Evolutionary conservation across 2,329 filamentous ascomycete species (phyloP), one percentile per base, ranked within the genome.

Genomic region (Onygena corvina): DNA sequence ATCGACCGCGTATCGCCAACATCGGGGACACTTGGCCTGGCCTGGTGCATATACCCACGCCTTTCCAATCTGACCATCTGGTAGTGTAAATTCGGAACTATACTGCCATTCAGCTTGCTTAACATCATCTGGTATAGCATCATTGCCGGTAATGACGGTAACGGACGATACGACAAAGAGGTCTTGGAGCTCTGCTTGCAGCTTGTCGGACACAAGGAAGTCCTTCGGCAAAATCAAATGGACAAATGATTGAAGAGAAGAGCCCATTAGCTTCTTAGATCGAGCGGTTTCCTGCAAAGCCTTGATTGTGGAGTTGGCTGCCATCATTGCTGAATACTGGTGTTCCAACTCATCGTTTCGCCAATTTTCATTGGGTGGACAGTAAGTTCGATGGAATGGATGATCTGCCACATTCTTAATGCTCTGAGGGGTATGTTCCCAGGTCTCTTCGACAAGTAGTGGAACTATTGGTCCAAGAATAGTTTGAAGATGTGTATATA

Each of bases 401-500:
- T 75, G 68, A 27, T 62, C 57, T n/a, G 60, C 59, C 5, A 73
- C 69, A 18, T 71, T 61, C 47, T 74, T 75, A 64, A 92, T 76
- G 64, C 74, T 76, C 7, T 71, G 65, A 0, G 89, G 86, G 2
- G 81, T 76, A 64, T 88, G 78, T 48, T 83, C 80, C 86, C 86
- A 94, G 1, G 84, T 83, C 67, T 96, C 90, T 61, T 94, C 86
- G 0, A 64, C 83, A 3, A 96, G 75, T 33, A 89, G 65, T 0
- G 90, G 90, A 7, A 83, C 84, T 49, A 94, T 76, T 1, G 90
- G 88, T 2, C 79, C 81, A 25, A 96, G 72, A 75, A 94, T 86
- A 48, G 81, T 76, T 53, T 89, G 70, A 14, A 95, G 71, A 30
- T 86, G 80, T 4, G 78, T 68, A 53, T 90, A 80, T 49, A 95